Percentiles rank a stretch among this genome's conserved stretches.
These are phyloP conservation scores for Prunus mira DNA, from an alignment of 306 rosid species.

Conservation along the genomic window DNA sequence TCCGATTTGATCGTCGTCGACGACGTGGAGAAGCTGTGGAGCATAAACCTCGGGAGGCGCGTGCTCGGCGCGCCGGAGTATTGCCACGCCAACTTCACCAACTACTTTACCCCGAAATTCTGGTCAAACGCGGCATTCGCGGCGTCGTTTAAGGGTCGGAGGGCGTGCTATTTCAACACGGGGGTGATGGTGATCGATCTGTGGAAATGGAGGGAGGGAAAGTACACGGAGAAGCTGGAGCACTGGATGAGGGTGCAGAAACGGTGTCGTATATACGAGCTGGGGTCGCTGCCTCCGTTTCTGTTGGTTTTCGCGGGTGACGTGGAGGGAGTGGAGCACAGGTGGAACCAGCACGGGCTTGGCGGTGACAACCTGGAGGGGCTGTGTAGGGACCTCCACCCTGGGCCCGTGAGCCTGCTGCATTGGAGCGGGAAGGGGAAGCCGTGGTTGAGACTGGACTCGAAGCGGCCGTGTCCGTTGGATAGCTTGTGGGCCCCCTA, in stretches of 20 bases:
- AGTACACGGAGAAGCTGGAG: constrained; percentile 63
- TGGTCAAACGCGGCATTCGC: constrained; percentile 58
- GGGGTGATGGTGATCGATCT: constrained; percentile 96
- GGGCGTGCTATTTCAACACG: constrained; percentile 80
- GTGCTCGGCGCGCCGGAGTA: constrained; percentile 90
- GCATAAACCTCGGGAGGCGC: constrained; percentile 48
- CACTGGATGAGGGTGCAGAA: constrained; percentile 90
- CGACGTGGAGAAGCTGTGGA: constrained; percentile 87
- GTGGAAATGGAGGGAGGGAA: constrained; percentile 74
- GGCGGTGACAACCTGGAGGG: constrained; percentile 89
- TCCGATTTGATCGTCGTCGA: constrained; percentile 86
- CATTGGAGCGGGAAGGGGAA: constrained; percentile 98
- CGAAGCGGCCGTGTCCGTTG: constrained; percentile 73
- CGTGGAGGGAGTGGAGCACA: constrained; percentile 73
- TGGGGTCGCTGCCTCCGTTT: constrained; percentile 87
- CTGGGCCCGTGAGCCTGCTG: constrained; percentile 81
- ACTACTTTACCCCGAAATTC: constrained; percentile 71
- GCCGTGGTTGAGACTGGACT: constrained; percentile 85
- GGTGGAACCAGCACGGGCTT: constrained; percentile 96
- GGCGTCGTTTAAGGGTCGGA: constrained; percentile 51
- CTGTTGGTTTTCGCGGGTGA: constrained; percentile 78
- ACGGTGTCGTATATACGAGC: constrained; percentile 69
- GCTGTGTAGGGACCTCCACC: constrained; percentile 70
- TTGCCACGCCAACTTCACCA: constrained; percentile 86
- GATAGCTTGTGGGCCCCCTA: constrained; percentile 92